Percentiles rank a stretch among this genome's conserved stretches.
phyloP scores from a whole-genome alignment of 2,329 filamentous ascomycete genomes.

The Fusarium liriodendri region DNA sequence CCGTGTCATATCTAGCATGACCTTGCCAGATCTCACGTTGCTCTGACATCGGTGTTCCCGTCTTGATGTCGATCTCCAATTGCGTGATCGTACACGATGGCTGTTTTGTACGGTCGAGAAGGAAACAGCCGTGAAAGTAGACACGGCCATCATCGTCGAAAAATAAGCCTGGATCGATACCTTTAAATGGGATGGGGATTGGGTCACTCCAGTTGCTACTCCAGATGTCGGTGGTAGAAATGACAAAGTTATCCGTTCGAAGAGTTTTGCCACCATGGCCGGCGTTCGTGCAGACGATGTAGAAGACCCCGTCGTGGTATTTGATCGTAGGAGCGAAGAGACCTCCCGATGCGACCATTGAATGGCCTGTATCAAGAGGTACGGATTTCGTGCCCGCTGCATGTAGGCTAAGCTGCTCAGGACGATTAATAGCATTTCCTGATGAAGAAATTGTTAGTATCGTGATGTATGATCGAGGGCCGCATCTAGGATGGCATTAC shows the following conservation, averaged over 20 bases:
- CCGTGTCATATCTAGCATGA: slow-evolving; percentile 34
- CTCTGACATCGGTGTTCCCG: slow-evolving; percentile 34
- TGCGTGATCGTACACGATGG: slow-evolving; percentile 39
- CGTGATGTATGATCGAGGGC: too few relatives aligned
- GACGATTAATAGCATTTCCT: slow-evolving; percentile 30
- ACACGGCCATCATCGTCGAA: slow-evolving; percentile 50
- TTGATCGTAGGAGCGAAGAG: slow-evolving; percentile 42
- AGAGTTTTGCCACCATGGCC: not conserved
- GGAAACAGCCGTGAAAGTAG: slow-evolving; percentile 44
- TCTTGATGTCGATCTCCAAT: slow-evolving; percentile 34
- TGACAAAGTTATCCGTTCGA: slow-evolving; percentile 36
- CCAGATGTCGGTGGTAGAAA: slow-evolving; percentile 39
- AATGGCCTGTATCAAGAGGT: slow-evolving; percentile 19
- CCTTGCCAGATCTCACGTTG: slow-evolving; percentile 27
- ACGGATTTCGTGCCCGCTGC: not conserved
- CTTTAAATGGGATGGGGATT: slow-evolving; percentile 52
- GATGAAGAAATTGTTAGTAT: not conserved
- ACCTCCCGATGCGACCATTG: slow-evolving; percentile 21
- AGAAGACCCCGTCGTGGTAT: slow-evolving; percentile 36
- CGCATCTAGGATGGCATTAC: not conserved
- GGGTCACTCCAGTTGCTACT: slow-evolving; percentile 43
- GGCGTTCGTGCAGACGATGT: slow-evolving; percentile 42
- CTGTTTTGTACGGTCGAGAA: slow-evolving; percentile 6
- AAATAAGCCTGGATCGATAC: slow-evolving; percentile 58
- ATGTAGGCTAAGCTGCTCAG: slow-evolving; percentile 13